These are phyloP conservation scores for Parietaria judaica DNA, from an alignment of 306 rosid species.

Conservation along the genomic window DNA sequence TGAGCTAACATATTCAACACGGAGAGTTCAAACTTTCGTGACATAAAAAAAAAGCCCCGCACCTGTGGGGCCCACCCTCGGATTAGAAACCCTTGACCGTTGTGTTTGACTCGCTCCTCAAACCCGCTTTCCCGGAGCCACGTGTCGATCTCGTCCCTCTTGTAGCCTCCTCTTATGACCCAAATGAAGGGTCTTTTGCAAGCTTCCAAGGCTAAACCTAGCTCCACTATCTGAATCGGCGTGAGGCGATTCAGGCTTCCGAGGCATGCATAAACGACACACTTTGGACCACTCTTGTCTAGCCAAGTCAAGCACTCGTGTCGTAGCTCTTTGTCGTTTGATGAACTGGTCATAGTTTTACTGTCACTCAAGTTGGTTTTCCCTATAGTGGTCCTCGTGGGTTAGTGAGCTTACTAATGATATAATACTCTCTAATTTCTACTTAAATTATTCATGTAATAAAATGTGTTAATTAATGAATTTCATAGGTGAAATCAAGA, in stretches of 20 bases:
- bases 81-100: conserved; percentile 25
- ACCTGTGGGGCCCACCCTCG: conserved; percentile 61
- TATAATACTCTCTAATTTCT: too few relatives aligned
- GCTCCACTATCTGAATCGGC: conserved; percentile 23
- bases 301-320: conserved; percentile 21
- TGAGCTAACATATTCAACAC: too few relatives aligned
- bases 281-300: conserved; percentile 2
- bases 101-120: conserved; percentile 24
- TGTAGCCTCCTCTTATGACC: conserved; percentile 7
- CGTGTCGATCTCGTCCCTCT: conserved; percentile 10
- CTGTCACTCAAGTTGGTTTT: too few relatives aligned
- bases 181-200: conserved; percentile 18
- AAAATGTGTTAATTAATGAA: too few relatives aligned
- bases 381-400: too few relatives aligned
- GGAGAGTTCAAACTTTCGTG: too few relatives aligned
- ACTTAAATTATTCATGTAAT: too few relatives aligned
- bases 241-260: conserved; percentile 15
- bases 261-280: conserved; percentile 26
- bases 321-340: background rate
- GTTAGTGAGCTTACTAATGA: too few relatives aligned
- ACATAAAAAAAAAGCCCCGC: background rate
- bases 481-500: too few relatives aligned
- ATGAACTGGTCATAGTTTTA: background rate
- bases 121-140: conserved; percentile 26
- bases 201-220: conserved; percentile 25